Evolutionary conservation across 441 rosid species (phyloP), one percentile per base, ranked within the genome.

Genomic region (Arabidopsis lyrata): DNA sequence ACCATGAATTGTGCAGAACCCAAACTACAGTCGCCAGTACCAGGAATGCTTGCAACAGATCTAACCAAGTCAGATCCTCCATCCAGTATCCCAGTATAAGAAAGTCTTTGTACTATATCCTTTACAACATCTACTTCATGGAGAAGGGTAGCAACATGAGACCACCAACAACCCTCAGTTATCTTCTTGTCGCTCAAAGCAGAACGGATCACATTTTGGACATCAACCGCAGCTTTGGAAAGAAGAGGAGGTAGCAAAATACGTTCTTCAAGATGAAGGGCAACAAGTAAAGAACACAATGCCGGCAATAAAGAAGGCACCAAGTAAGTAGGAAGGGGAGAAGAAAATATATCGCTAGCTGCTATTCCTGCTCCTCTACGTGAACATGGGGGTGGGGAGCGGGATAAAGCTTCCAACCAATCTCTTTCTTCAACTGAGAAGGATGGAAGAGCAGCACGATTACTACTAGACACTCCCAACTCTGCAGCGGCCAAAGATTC

Each of bases 361-460:
- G 98, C 91, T 61, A 88, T 84, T 76, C 99, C 99, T 52, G 98
- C 97, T 84, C 92, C 98, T 85, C 99, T 87, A 66, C 82, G 94
- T 60, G 96, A 92, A 80, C 99, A 93, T 53, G 99, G 98, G 64
- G 96, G 98, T 53, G 93, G 90, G 64, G 95, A 83, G 75, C 94
- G 83, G 13, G 92, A 89, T 73, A 95, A 82, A 83, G 97, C 98
- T 85, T 90, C 97, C 84, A 91, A 80, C 99, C 99, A 95, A 80
- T 95, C 98, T 77, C 91, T 83, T 82, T 95, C 97, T 81, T 90
- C 98, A 71, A 95, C 98, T 50, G 83, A 78, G 80, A 93, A 84
- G 69, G 83, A 67, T 58, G 98, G 96, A 78, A 93, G 95, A 70
- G 93, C 86, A 81, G 79, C 70, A 62, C 86, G 92, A 68, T 86